Percentiles rank a stretch among this genome's conserved stretches.
Evolutionary conservation across 345 rosid genomes (phyloP).

Genomic region (Eucalyptus polybractea): DNA sequence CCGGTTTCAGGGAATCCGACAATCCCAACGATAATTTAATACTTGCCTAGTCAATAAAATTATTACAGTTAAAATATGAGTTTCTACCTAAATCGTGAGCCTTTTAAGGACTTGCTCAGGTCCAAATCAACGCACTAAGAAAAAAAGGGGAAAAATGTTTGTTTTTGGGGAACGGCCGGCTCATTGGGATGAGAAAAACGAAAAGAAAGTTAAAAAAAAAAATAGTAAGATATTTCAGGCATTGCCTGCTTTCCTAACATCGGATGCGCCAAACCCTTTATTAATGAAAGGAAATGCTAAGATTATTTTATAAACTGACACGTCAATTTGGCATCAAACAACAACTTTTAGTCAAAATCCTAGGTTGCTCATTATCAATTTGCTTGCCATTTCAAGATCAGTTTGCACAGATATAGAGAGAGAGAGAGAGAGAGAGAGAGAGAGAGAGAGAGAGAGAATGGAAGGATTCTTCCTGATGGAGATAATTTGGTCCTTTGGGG

Average conservation of each 20-base stretch:
- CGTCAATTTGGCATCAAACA: not conserved
- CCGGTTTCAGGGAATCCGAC: no score
- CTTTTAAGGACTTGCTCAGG: fast-evolving
- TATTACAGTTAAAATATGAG: no score
- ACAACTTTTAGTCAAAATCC: not conserved
- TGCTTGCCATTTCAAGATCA: not conserved
- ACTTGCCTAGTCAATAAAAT: not conserved
- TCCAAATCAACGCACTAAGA: not conserved
- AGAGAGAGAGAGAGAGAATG: not conserved
- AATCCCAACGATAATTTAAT: not conserved
- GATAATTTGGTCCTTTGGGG: not conserved
- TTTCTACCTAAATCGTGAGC: no score
- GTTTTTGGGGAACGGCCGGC: no score
- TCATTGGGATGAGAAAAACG: no score
- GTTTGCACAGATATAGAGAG: not conserved
- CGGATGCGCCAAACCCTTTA: not conserved
- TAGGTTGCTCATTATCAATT: not conserved
- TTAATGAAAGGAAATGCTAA: not conserved
- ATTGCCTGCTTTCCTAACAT: not conserved
- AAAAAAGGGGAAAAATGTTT: not conserved
- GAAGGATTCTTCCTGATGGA: not conserved
- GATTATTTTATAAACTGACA: not conserved
- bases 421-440: not conserved
- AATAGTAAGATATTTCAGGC: not conserved
- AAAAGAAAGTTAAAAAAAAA: no score